Conservation (phyloP, 805 yeast species). For the Kuraishia piskuri region DNA sequence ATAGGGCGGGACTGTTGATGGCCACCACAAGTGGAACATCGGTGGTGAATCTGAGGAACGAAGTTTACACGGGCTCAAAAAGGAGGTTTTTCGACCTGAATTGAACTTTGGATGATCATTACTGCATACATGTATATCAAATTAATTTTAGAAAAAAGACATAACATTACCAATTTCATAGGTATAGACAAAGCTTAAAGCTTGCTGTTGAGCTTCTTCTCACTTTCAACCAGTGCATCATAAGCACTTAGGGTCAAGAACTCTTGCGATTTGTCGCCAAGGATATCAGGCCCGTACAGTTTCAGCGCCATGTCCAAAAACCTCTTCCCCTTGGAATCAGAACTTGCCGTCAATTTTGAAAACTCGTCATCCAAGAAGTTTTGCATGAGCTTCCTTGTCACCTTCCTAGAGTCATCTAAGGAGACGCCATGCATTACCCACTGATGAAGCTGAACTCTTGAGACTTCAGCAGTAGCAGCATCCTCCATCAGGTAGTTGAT, state of each 20-base stretch:
- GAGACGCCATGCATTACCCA: conserved; percentile 60
- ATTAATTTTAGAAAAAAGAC: neutral
- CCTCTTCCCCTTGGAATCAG: conserved; percentile 35
- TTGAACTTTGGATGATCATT: too few relatives aligned
- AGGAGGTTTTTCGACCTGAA: conserved; percentile 1
- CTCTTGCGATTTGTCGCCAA: conserved; percentile 53
- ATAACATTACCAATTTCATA: neutral
- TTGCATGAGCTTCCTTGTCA: conserved; percentile 42
- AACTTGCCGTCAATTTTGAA: conserved; percentile 37
- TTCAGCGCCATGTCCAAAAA: conserved; percentile 45
- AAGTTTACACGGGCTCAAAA: neutral
- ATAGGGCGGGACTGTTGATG: conserved; percentile 1
- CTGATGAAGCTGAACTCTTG: conserved; percentile 63
- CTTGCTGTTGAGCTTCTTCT: neutral
- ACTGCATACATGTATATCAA: neutral
- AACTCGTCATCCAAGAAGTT: conserved; percentile 48
- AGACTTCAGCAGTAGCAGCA: conserved; percentile 75
- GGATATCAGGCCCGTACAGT: conserved; percentile 55
- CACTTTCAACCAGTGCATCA: conserved; percentile 37
- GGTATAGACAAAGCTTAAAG: too few relatives aligned
- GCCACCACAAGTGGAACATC: conserved; percentile 8
- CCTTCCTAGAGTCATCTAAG: conserved; percentile 39
- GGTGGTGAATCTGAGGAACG: neutral
- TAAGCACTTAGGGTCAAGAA: conserved; percentile 61
- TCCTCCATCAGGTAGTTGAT: conserved; percentile 72